Evolutionary conservation across 2,329 filamentous ascomycete species (phyloP).

Genomic region (Pestalotiopsis fici): DNA sequence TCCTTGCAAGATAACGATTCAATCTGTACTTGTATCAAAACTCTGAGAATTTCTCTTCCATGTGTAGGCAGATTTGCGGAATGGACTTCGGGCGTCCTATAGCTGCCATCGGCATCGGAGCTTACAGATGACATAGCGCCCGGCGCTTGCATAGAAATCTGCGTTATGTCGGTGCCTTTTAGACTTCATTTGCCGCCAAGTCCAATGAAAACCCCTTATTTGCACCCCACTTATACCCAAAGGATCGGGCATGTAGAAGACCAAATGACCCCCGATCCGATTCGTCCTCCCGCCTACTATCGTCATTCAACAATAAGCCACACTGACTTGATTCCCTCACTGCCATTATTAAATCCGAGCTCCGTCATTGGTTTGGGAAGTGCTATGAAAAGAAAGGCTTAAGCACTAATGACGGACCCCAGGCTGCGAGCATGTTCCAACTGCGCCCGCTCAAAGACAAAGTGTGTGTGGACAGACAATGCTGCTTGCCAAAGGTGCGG

Average conservation of each 20-base stretch:
- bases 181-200: background rate
- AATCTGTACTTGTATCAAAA: no score
- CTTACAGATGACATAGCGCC: background rate
- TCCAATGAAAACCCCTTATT: background rate
- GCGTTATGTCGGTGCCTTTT: background rate
- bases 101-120: no score
- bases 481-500: background rate
- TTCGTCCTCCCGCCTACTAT: background rate
- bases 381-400: background rate
- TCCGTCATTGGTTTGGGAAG: background rate
- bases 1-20: no score
- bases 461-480: background rate
- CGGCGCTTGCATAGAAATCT: no score
- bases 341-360: background rate
- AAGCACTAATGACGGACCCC: background rate
- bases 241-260: background rate
- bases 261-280: background rate
- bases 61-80: no score
- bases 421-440: background rate
- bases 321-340: background rate
- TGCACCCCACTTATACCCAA: background rate
- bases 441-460: slow-evolving; percentile 2
- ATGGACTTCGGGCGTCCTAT: no score
- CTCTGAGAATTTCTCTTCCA: no score
- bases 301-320: background rate